Evolutionary conservation across 2,329 filamentous ascomycete species (phyloP).

Genomic region (Pyricularia pennisetigena): DNA sequence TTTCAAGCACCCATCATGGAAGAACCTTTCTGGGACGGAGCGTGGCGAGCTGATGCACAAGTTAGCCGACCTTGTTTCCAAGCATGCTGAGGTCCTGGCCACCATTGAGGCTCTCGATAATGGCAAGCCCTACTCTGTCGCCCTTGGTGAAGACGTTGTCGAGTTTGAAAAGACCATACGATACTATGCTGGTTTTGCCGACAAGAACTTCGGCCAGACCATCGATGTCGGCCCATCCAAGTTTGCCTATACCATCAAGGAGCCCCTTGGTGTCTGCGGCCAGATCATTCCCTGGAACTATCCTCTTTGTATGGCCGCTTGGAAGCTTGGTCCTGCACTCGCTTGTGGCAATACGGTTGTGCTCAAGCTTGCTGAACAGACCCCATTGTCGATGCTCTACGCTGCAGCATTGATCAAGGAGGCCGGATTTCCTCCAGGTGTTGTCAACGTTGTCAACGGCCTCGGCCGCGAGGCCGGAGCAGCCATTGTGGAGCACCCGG

Average conservation of each 20-base stretch:
- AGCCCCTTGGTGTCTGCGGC: slow-evolving; percentile 70
- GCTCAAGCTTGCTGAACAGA: slow-evolving; percentile 56
- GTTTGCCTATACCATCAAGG: slow-evolving; percentile 65
- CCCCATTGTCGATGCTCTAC: slow-evolving; percentile 51
- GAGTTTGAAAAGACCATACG: slow-evolving; percentile 41
- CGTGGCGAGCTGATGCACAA: slow-evolving; percentile 60
- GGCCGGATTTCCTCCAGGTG: slow-evolving; percentile 66
- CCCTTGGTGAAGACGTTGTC: slow-evolving; percentile 52
- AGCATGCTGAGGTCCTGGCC: slow-evolving; percentile 43
- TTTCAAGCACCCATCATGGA: slow-evolving; percentile 59
- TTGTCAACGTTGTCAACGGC: slow-evolving; percentile 64
- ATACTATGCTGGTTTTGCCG: slow-evolving; percentile 73
- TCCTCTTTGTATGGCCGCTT: slow-evolving; percentile 65
- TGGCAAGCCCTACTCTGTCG: slow-evolving; percentile 62
- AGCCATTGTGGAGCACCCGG: slow-evolving; percentile 52
- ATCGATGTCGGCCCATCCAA: slow-evolving; percentile 62
- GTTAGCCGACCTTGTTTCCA: slow-evolving; percentile 58
- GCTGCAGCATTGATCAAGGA: slow-evolving; percentile 58
- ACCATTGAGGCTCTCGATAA: slow-evolving; percentile 68
- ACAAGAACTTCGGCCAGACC: slow-evolving; percentile 72
- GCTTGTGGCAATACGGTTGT: slow-evolving; percentile 55
- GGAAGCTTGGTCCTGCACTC: slow-evolving; percentile 66
- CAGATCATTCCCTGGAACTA: slow-evolving; percentile 79
- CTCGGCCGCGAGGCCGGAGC: slow-evolving; percentile 55
- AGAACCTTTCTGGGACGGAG: slow-evolving; percentile 54